These are phyloP conservation scores for Aspergillus campestris DNA, from an alignment of 495 filamentous ascomycete genomes.

Conservation along the genomic window DNA sequence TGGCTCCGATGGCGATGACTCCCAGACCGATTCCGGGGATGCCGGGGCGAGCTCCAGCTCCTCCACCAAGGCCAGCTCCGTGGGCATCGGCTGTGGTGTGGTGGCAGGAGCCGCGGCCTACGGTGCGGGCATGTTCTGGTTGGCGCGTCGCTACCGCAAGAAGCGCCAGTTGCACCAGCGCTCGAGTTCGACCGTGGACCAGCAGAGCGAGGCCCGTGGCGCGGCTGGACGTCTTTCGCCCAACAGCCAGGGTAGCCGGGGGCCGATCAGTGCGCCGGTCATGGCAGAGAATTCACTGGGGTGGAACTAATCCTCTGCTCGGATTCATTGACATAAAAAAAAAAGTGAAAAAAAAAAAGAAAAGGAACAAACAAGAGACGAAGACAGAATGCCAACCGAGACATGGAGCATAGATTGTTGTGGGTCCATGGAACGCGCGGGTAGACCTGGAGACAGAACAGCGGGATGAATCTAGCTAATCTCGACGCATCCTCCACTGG, in stretches of 20 bases:
- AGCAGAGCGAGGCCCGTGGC: constrained; percentile 37
- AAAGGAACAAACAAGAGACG: neutral
- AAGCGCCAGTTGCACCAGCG: constrained; percentile 74
- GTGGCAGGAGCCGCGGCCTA: constrained; percentile 81
- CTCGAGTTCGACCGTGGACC: constrained; percentile 50
- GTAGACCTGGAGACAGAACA: no score
- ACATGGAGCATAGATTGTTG: no score
- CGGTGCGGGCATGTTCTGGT: constrained; percentile 96
- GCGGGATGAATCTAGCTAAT: no score
- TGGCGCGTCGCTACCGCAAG: constrained; percentile 88
- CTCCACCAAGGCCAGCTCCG: constrained; percentile 59
- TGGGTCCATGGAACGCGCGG: no score
- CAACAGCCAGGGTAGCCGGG: constrained; percentile 51
- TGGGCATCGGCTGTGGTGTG: constrained; percentile 72
- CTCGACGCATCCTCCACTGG: constrained; percentile 4
- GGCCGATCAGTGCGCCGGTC: constrained; percentile 75
- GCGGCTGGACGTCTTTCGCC: constrained; percentile 33
- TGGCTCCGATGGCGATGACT: constrained; percentile 11
- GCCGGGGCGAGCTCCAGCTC: constrained; percentile 44
- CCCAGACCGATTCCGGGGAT: constrained; percentile 17
- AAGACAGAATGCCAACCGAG: no score
- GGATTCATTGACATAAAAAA: constrained; percentile 9
- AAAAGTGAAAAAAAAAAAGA: constrained; percentile 2
- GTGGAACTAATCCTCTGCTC: constrained; percentile 67
- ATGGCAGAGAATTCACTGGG: constrained; percentile 97